Conservation (phyloP, 2,329 filamentous ascomycete species). For the Claviceps fusiformis region DNA sequence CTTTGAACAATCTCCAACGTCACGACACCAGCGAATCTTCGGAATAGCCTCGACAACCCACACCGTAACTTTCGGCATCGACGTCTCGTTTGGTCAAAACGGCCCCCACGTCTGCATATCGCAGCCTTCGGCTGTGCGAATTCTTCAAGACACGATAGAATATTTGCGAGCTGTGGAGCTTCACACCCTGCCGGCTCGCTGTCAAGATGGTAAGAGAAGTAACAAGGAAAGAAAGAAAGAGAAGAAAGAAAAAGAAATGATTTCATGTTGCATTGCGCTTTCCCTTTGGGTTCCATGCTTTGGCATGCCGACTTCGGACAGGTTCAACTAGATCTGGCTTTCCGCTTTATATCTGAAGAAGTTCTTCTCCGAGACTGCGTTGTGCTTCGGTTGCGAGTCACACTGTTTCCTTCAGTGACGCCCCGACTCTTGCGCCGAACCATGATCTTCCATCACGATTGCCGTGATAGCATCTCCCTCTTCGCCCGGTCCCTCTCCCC, state of each 20-base stretch:
- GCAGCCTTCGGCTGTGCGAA: conserved; percentile 2
- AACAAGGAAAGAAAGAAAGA: not conserved
- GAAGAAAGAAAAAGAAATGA: not conserved
- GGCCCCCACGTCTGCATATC: not conserved
- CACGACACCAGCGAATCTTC: not conserved
- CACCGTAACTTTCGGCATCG: not conserved
- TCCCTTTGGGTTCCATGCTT: not conserved
- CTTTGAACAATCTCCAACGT: not conserved
- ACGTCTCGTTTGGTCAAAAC: not conserved
- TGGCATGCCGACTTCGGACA: not conserved
- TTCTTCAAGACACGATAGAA: not conserved
- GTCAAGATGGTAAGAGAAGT: conserved; percentile 6
- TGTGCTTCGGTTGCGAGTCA: not conserved
- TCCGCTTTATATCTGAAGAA: not conserved
- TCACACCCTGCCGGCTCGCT: conserved; percentile 2
- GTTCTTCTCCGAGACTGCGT: not conserved
- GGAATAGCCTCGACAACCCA: not conserved
- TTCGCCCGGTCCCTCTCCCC: too few species aligned
- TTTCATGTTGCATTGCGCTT: conserved; percentile 1
- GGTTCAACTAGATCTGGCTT: not conserved
- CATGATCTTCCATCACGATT: not conserved
- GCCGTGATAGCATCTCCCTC: not conserved
- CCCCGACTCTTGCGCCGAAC: not conserved
- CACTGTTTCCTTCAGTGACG: not conserved
- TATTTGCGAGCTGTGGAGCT: conserved; percentile 3